These are phyloP conservation scores for Cercospora zeina DNA, from an alignment of 2,329 filamentous ascomycete species.

Conservation along the genomic window DNA sequence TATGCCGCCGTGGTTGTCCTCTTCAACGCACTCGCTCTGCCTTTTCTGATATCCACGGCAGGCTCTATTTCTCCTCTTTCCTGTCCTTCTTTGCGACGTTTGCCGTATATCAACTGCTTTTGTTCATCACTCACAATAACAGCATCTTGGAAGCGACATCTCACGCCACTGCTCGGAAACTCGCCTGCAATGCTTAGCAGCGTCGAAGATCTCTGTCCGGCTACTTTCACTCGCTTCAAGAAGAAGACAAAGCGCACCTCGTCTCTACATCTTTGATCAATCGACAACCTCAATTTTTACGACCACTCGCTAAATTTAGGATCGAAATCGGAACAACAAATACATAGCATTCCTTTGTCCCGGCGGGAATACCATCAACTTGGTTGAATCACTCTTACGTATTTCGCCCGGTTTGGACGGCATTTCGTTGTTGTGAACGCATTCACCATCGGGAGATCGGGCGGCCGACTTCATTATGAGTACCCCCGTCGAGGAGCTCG, in stretches of 20 bases:
- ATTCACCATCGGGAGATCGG: background rate
- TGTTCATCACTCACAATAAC: background rate
- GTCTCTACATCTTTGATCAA: background rate
- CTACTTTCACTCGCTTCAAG: background rate
- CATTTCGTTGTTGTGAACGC: slow-evolving; percentile 7
- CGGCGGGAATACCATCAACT: background rate
- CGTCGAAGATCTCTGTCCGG: background rate
- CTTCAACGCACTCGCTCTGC: background rate
- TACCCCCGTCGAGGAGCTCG: slow-evolving; percentile 30
- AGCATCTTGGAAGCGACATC: background rate
- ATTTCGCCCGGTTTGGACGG: slow-evolving; percentile 3
- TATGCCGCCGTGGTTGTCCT: slow-evolving; percentile 1
- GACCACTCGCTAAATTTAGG: background rate
- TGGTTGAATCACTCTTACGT: slow-evolving; percentile 10
- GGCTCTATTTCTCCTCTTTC: background rate
- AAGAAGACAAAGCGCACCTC: background rate
- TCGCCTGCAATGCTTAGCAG: background rate
- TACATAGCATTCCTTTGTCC: slow-evolving; percentile 14
- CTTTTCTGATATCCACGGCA: background rate
- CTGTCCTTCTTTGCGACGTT: background rate
- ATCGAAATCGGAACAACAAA: background rate
- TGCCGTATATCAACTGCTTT: background rate
- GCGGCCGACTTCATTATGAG: slow-evolving; percentile 15
- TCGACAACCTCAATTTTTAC: background rate
- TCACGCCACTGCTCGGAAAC: background rate